Base-by-base conservation (phyloP, 768 basidiomycete genomes). In the Collybia mongolica region DNA sequence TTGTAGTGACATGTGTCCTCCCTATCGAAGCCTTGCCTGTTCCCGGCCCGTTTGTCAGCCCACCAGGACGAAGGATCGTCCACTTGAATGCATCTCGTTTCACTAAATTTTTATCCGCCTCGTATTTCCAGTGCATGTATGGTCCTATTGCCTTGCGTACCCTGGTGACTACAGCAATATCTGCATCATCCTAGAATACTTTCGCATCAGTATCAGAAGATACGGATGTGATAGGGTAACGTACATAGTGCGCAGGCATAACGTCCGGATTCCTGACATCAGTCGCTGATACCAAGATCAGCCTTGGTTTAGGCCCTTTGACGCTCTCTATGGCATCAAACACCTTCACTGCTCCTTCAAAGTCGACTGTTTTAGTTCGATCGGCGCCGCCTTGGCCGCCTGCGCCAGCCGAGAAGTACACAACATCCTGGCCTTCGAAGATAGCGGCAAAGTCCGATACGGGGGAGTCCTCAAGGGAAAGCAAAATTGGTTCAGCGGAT, bases 51-150 rank as follows among this genome's bases (percentile, higher is more conserved):
- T 83, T 71, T 0, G 64, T 72, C n/a, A 88, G 56, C 6, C 67
- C 66, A n/a, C 81, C 81, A n/a, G 86, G 85, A 7, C 85, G 80
- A 26, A 88, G 64, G 32, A 88, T 83, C 2, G 81, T 81, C 81
- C 80, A 88, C 46, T 80, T 74, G 69, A 88, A 84, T 0, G 74
- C 63, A 17, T 74, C 75, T 19, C 85, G 78, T 48, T 69, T 60
- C 11, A 56, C 63, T 7, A 77, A 69, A 49, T 75, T 72, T 61
- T 76, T 79, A 60, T 77, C 77, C 14, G 74, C 74, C 55, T 76
- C 72, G 60, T 77, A 76, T 53, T 79, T 77, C 70, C 72, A 77
- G 24, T 75, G 66, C 66, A 76, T 70, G 52, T 75, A 77, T 2
- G 60, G 63, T 1, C 70, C 66, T 24, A 86, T 78, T 3, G 61